Conservation (phyloP, 768 basidiomycete genomes). For the Butyriboletus loyo region DNA sequence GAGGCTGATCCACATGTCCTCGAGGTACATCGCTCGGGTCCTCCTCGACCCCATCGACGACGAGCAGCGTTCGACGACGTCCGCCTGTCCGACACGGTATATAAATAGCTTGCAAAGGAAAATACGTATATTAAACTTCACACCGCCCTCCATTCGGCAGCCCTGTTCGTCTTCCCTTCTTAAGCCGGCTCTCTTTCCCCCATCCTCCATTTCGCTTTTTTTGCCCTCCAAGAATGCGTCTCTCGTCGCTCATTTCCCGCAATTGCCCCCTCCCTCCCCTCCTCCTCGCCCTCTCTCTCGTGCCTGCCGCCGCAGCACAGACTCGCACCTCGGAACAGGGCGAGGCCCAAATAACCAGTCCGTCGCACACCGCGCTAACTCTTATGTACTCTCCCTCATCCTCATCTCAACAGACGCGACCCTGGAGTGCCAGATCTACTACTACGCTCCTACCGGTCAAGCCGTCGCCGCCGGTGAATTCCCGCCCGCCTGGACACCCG, state of each 20-base stretch:
- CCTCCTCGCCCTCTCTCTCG: constrained; percentile 4
- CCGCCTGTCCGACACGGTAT: neutral
- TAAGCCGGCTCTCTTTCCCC: too few relatives aligned
- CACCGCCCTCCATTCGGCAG: neutral
- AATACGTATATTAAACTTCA: neutral
- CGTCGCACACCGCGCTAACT: neutral
- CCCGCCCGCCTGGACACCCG: constrained; percentile 45
- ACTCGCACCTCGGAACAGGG: constrained; percentile 35
- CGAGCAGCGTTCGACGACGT: too few relatives aligned
- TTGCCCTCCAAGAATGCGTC: constrained; percentile 10
- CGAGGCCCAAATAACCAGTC: constrained; percentile 39
- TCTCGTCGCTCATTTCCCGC: constrained; percentile 16
- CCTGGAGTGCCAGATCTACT: constrained; percentile 44
- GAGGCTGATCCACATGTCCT: too few relatives aligned
- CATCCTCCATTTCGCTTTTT: too few relatives aligned
- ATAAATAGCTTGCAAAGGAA: neutral
- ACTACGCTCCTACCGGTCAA: constrained; percentile 35
- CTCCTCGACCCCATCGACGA: too few relatives aligned
- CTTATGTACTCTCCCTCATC: neutral
- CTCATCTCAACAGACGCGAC: constrained; percentile 32
- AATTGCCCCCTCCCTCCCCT: neutral
- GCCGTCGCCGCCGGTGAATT: constrained; percentile 35
- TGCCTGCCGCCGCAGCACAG: constrained; percentile 12
- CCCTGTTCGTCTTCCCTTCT: neutral
- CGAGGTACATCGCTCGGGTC: too few relatives aligned